A percentile compares a stretch with the other conserved stretches of the same genome.
Evolutionary conservation across 192 early-diverging fungal genomes (phyloP).

Genomic region (Backusella luteola): DNA sequence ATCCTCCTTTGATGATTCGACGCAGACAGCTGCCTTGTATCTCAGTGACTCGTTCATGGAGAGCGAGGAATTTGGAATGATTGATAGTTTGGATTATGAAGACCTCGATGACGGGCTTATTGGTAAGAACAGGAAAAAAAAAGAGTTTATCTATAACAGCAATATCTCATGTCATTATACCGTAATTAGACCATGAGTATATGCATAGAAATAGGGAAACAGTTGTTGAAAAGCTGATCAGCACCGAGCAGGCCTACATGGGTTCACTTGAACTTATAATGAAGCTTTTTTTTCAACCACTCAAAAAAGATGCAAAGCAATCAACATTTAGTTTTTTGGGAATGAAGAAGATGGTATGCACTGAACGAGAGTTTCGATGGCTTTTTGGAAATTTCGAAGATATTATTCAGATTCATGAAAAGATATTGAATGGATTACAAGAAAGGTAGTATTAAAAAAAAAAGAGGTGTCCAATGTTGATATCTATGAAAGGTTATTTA

Average conservation of each 20-base stretch:
- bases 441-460: conserved; percentile 19
- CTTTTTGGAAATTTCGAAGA: conserved; percentile 33
- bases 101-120: conserved; percentile 30
- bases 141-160: not conserved
- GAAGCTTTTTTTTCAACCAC: conserved; percentile 20
- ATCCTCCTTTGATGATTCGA: not conserved
- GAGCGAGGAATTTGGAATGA: conserved; percentile 19
- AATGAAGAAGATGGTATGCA: conserved; percentile 26
- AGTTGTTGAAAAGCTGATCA: conserved; percentile 18
- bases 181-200: conserved; percentile 19
- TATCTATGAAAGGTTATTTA: conserved; percentile 1
- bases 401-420: conserved; percentile 13
- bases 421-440: conserved; percentile 12
- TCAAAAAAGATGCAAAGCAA: conserved; percentile 19
- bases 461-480: not conserved
- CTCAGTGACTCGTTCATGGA: not conserved
- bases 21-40: not conserved
- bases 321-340: conserved; percentile 26
- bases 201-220: conserved; percentile 25
- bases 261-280: conserved; percentile 21
- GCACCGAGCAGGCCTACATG: conserved; percentile 21
- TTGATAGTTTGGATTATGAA: conserved; percentile 24
- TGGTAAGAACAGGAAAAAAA: not conserved
- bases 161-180: not conserved
- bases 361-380: conserved; percentile 28